Base-by-base conservation (phyloP, 2,329 filamentous ascomycete species). In the Colletotrichum destructivum region DNA sequence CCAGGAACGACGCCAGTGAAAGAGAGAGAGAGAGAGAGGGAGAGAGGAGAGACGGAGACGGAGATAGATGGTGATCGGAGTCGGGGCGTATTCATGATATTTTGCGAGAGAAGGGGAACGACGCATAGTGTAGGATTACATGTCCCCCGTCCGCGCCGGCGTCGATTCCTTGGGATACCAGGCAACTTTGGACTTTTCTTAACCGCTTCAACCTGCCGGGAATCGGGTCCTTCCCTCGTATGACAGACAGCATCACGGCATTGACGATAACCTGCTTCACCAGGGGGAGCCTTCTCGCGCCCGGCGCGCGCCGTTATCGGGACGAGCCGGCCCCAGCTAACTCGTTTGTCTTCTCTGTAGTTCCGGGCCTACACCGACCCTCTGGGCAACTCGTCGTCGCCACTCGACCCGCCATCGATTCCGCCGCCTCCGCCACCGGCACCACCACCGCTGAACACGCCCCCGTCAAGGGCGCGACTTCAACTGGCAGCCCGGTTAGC, bases 401-500 rank as follows among this genome's bases (percentile, higher is more conserved):
- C 87, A 31, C 81, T 89, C 75, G 86, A 87, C 69, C 89, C 88
- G 57, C 90, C 88, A 2, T 89, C 88, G 15, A 87, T 90, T 59
- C 88, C 82, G 3, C 88, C 89, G 8, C 89, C 89, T 3, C 88
- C 87, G 2, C 88, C 90, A 1, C 92, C 92, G n/a, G 31, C 31
- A 31, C 93, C 91, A 26, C 92, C 93, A 42, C 94, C 95, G 15
- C 86, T 98, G 77, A 96, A 96, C 80, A 91, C 96, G 46, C 92
- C 93, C 0, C 95, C 96, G 2, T 97, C 94, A 9, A 91, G 96
- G 63, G 96, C 96, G 9, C 91, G 96, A 62, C 88, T 94, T 66
- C 94, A 97, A 81, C 89, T 98, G n/a, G 95, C 95, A n/a, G 93
- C 94, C 15, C 91, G 95, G 15, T 87, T 98, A 77, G 90, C 94